A percentile compares a stretch with the other conserved stretches of the same genome.
Conservation (phyloP, 31 red algal genomes). For the Odonthalia washingtoniensis region DNA sequence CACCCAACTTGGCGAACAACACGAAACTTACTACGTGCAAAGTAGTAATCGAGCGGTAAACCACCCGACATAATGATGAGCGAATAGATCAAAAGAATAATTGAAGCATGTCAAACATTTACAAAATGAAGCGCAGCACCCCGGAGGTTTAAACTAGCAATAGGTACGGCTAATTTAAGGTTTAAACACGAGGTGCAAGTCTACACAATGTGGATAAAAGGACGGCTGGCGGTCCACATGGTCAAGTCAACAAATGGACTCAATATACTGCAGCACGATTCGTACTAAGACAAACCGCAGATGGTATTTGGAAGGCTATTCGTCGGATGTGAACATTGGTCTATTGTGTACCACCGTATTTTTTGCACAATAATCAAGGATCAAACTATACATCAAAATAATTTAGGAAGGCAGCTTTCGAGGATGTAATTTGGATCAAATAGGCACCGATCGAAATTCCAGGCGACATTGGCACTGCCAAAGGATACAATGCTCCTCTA, state of each 20-base stretch:
- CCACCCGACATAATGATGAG: not conserved
- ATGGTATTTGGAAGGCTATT: conserved; percentile 23
- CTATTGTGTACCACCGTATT: conserved; percentile 39
- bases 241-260: conserved; percentile 37
- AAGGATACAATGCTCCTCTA: conserved; percentile 30
- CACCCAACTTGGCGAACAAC: no score
- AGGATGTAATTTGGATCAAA: conserved; percentile 18
- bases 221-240: conserved; percentile 28
- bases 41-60: no score
- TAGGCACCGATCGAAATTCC: conserved; percentile 44
- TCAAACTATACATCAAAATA: conserved; percentile 34
- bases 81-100: not conserved
- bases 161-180: no score
- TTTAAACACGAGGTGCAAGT: conserved; percentile 45
- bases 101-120: not conserved
- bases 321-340: conserved; percentile 15
- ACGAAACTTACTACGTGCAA: no score
- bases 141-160: no score
- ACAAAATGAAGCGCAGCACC: not conserved
- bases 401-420: conserved; percentile 18
- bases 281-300: conserved; percentile 4
- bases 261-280: conserved; percentile 35
- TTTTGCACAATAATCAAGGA: conserved; percentile 30
- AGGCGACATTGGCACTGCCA: conserved; percentile 12
- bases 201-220: conserved; percentile 36